phyloP scores from a whole-genome alignment of 2,329 filamentous ascomycete genomes.

The Fusarium heterosporum region DNA sequence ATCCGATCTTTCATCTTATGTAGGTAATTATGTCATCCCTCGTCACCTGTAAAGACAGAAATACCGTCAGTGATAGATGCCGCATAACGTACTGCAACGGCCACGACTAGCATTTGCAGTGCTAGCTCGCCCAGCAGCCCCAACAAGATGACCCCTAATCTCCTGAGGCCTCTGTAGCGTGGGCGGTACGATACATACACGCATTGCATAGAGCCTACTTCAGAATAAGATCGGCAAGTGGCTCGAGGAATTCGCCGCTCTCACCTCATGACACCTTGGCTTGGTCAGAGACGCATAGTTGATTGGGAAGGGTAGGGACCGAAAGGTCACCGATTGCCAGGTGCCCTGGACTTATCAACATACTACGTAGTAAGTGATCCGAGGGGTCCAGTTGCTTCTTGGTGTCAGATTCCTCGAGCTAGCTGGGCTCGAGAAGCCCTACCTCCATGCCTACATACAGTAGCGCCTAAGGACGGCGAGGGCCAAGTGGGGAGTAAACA shows the following conservation, averaged over 20 bases:
- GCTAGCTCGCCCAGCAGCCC: not conserved
- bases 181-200: not conserved
- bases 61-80: too few species aligned
- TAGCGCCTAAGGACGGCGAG: not conserved
- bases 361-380: not conserved
- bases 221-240: slow-evolving; percentile 22
- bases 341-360: slow-evolving; percentile 20
- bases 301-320: not conserved
- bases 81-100: not conserved
- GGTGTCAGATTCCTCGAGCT: slow-evolving; percentile 19
- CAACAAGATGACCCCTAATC: not conserved
- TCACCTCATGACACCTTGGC: slow-evolving; percentile 25
- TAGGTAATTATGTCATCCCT: not conserved
- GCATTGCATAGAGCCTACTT: not conserved
- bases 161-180: not conserved
- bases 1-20: too few species aligned
- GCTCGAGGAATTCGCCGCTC: slow-evolving; percentile 27
- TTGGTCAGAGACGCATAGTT: not conserved
- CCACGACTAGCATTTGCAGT: not conserved
- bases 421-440: not conserved
- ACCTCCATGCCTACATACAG: not conserved
- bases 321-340: not conserved
- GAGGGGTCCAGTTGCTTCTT: slow-evolving; percentile 29
- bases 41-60: not conserved
- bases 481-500: slow-evolving; percentile 17